Conservation (phyloP, 352 stramenopile genomes). For the Phytophthora europaea region DNA sequence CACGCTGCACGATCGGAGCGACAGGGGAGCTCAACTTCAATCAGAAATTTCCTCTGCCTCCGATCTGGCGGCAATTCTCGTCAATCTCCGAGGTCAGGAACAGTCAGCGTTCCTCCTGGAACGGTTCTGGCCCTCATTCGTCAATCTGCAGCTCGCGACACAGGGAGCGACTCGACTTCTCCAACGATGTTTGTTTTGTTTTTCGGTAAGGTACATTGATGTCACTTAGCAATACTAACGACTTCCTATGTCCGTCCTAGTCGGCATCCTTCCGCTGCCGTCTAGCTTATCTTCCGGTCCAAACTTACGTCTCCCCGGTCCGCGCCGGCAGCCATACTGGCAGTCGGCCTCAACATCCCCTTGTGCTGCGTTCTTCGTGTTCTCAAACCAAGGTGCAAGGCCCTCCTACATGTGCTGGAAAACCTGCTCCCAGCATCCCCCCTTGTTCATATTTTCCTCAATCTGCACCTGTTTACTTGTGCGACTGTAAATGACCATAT, state of each 20-base stretch:
- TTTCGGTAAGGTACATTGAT: too few species aligned
- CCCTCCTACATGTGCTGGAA: background rate
- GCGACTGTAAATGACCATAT: background rate
- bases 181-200: too few species aligned
- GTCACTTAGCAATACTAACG: too few species aligned
- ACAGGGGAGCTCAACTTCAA: too few species aligned
- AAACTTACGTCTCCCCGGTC: background rate
- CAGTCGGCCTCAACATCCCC: background rate
- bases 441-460: background rate
- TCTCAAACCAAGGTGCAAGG: background rate
- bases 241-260: background rate
- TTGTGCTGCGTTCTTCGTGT: background rate
- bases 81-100: too few species aligned
- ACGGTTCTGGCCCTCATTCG: too few species aligned
- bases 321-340: background rate
- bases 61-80: too few species aligned
- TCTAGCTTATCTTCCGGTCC: background rate
- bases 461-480: background rate
- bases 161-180: too few species aligned
- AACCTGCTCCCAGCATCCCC: background rate
- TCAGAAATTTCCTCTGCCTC: too few species aligned
- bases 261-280: background rate
- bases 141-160: too few species aligned
- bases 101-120: too few species aligned
- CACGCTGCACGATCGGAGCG: too few species aligned